These are phyloP conservation scores for Penicillium cataractarum DNA, from an alignment of 495 filamentous ascomycete genomes.

Conservation along the genomic window DNA sequence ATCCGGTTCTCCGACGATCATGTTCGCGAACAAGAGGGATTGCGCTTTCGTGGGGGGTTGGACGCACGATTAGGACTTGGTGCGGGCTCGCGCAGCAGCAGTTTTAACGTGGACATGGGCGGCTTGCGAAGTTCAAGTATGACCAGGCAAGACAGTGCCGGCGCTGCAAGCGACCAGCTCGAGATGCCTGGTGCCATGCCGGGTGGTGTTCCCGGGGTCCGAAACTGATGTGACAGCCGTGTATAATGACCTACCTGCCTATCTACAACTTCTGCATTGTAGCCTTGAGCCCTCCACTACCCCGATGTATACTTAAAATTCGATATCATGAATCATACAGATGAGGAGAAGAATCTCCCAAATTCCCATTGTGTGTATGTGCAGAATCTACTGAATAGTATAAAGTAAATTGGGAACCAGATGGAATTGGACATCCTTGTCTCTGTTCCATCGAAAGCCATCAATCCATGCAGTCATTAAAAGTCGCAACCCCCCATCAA, in stretches of 20 bases:
- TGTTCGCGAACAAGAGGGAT: slow-evolving; percentile 34
- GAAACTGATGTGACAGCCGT: slow-evolving; percentile 6
- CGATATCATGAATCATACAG: slow-evolving; percentile 1
- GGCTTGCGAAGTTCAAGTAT: slow-evolving; percentile 42
- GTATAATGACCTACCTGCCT: not conserved
- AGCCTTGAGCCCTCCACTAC: not conserved
- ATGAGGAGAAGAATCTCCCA: not conserved
- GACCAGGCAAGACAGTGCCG: slow-evolving; percentile 38
- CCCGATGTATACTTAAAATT: slow-evolving; percentile 3
- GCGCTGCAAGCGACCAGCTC: slow-evolving; percentile 37
- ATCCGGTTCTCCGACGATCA: slow-evolving; percentile 29
- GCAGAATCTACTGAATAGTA: not conserved
- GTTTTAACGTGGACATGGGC: slow-evolving; percentile 44
- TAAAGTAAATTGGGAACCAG: not conserved
- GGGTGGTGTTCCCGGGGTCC: slow-evolving; percentile 17
- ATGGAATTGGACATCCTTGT: not conserved
- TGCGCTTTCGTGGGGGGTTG: slow-evolving; percentile 41
- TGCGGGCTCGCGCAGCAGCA: slow-evolving; percentile 40
- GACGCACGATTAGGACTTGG: slow-evolving; percentile 39
- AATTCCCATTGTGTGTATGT: not conserved
- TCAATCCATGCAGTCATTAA: slow-evolving; percentile 24
- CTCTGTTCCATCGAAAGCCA: slow-evolving; percentile 2
- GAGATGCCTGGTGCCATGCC: slow-evolving; percentile 41
- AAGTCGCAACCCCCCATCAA: slow-evolving; percentile 15
- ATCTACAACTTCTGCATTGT: slow-evolving; percentile 8